Evolutionary conservation across 2,329 filamentous ascomycete species (phyloP), one percentile per base, ranked within the genome.

Genomic region (Chalaropsis thielavioides): DNA sequence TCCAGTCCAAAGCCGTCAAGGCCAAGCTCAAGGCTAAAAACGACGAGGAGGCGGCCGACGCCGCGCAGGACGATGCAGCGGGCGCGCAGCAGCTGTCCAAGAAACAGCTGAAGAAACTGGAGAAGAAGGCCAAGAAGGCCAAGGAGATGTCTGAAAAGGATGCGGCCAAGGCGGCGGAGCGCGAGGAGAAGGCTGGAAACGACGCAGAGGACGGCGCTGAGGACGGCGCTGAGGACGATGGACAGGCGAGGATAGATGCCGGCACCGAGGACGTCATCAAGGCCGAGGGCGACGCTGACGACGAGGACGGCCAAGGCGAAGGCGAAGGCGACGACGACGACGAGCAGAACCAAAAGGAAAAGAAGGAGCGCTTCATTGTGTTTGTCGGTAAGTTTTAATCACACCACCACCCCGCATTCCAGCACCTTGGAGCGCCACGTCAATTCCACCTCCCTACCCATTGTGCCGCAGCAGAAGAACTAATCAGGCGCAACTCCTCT

Each of bases 281-380:
- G 63, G 61, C 65, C 41, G 56, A 67, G 31, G 65, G 68, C 2
- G 46, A 60, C n/a, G 63, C 73, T 66, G 73, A 73, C 64, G 69
- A 71, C 44, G 72, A 64, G 58, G 35, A 68, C 31, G 63, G 67
- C 40, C 68, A 68, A 66, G 69, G 69, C 61, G 64, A 69, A 64
- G 70, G 69, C 61, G 65, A 70, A 51, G 66, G 64, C 51, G 69
- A 74, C 67, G 73, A 73, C 58, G 72, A 73, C 49, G 63, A 66
- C 35, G 63, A 46, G 56, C 40, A 69, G 41, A 61, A 66, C 46
- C 64, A 49, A 31, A 71, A 71, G 60, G 64, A 68, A 35, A 66
- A 78, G 68, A 79, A 79, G 66, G 73, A 78, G 17, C 81, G 87
- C 67, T 90, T 90, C 77, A 90, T 91, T 67, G 83, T 87, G 71